Evolutionary conservation across 768 basidiomycete genomes (phyloP).

Genomic region (Agrocybe pediades): DNA sequence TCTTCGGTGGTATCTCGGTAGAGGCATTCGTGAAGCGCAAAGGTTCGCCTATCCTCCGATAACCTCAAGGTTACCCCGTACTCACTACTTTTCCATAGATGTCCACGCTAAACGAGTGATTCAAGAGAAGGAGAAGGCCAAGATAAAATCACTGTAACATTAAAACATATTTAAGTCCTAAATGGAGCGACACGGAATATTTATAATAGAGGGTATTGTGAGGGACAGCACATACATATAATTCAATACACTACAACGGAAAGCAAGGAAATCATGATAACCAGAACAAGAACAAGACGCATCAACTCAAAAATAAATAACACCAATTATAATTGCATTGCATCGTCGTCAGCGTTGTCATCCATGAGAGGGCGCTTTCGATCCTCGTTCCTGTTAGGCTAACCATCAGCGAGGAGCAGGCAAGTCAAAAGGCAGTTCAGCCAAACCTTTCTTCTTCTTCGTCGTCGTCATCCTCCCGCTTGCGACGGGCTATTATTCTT

Average conservation of each 20-base stretch:
- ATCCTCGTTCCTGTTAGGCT: conserved; percentile 39
- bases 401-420: conserved; percentile 1
- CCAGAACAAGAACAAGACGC: conserved; percentile 3
- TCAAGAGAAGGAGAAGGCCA: conserved; percentile 82
- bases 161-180: conserved; percentile 22
- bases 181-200: no score
- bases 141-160: conserved; percentile 73
- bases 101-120: conserved; percentile 80
- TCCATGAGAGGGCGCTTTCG: conserved; percentile 48
- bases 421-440: conserved; percentile 1
- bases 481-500: conserved; percentile 55
- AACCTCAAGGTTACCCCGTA: conserved; percentile 6
- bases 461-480: conserved; percentile 79
- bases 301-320: conserved; percentile 4
- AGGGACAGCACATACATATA: conserved; percentile 1
- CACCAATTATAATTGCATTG: conserved; percentile 48
- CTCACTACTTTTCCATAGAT: conserved; percentile 44
- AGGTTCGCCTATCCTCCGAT: conserved; percentile 47
- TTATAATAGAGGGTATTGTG: conserved; percentile 14
- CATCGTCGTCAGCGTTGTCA: conserved; percentile 40
- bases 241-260: conserved; percentile 2
- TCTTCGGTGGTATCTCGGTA: conserved; percentile 94
- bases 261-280: conserved; percentile 1
- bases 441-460: conserved; percentile 39
- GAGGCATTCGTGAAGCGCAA: conserved; percentile 91